Conservation (phyloP, 495 filamentous ascomycete genomes). For the Podospora comata region DNA sequence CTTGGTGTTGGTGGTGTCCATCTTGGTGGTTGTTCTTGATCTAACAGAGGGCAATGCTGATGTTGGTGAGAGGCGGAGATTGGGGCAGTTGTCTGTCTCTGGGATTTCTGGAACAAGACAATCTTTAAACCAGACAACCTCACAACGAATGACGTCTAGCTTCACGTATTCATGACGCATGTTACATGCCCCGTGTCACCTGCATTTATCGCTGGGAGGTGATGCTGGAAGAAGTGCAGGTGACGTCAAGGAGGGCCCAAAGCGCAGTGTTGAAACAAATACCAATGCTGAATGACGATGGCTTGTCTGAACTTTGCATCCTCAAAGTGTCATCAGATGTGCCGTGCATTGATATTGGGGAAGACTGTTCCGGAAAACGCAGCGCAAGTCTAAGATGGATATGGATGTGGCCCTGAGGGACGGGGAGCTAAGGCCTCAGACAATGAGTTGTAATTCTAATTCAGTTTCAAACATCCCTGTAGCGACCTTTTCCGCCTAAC, state of each 20-base stretch:
- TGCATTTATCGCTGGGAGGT: background rate
- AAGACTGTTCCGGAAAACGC: background rate
- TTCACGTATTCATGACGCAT: background rate
- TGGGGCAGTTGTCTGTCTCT: background rate
- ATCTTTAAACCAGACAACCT: background rate
- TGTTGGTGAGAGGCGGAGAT: background rate
- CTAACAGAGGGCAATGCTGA: background rate
- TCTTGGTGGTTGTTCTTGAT: slow-evolving; percentile 2
- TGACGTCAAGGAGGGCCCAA: background rate
- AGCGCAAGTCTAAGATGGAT: too few relatives aligned
- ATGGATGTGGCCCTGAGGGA: too few relatives aligned
- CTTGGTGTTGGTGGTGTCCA: slow-evolving; percentile 14
- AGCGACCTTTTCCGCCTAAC: too few relatives aligned
- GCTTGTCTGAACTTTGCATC: background rate
- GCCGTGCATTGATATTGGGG: background rate
- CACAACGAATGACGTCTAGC: background rate
- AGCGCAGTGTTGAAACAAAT: background rate
- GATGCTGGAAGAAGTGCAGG: background rate
- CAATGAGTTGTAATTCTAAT: too few relatives aligned
- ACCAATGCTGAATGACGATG: background rate
- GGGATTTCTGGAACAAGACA: background rate
- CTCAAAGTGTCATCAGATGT: background rate
- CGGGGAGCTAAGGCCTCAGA: too few relatives aligned
- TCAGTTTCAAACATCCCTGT: too few relatives aligned
- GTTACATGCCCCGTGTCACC: background rate